These are phyloP conservation scores for Leishmania mexicana DNA, from an alignment of 208 protist genomes.

Conservation along the genomic window DNA sequence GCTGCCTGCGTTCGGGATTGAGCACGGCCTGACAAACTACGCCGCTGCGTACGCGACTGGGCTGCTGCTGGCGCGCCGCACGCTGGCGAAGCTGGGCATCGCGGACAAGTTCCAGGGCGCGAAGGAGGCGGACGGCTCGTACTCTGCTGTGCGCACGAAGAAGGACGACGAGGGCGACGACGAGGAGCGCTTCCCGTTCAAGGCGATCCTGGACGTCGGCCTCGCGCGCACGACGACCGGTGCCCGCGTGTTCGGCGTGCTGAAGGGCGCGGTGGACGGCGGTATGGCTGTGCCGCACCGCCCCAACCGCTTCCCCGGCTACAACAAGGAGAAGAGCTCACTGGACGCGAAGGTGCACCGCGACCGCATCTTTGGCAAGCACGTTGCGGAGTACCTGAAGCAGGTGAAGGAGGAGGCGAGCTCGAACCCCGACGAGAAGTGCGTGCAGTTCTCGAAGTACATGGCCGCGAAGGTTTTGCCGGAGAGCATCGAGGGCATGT, in stretches of 20 bases:
- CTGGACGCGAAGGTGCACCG: conserved; percentile 93
- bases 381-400: conserved; percentile 99
- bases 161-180: conserved; percentile 85
- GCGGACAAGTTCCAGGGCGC: conserved; percentile 95
- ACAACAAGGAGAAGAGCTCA: conserved; percentile 88
- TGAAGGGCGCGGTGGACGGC: conserved; percentile 98
- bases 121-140: conserved; percentile 88
- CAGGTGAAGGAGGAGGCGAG: conserved; percentile 94
- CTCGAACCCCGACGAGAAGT: conserved; percentile 87
- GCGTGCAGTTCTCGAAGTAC: conserved; percentile 96
- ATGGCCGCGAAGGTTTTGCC: conserved; percentile 92
- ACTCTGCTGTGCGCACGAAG: conserved; percentile 79
- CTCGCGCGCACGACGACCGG: conserved; percentile 97
- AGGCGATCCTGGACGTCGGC: conserved; percentile 97
- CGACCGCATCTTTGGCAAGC: conserved; percentile 97
- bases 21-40: conserved; percentile 98
- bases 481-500: conserved; percentile 95
- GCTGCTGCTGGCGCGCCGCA: conserved; percentile 97
- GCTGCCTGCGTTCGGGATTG: conserved; percentile 96
- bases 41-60: conserved; percentile 97
- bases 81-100: conserved; percentile 95
- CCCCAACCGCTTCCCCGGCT: conserved; percentile 97
- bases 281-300: conserved; percentile 98
- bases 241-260: conserved; percentile 92
- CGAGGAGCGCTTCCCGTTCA: conserved; percentile 95